Base-by-base conservation (phyloP, 768 basidiomycete genomes). In the Macrocybe gigantea region DNA sequence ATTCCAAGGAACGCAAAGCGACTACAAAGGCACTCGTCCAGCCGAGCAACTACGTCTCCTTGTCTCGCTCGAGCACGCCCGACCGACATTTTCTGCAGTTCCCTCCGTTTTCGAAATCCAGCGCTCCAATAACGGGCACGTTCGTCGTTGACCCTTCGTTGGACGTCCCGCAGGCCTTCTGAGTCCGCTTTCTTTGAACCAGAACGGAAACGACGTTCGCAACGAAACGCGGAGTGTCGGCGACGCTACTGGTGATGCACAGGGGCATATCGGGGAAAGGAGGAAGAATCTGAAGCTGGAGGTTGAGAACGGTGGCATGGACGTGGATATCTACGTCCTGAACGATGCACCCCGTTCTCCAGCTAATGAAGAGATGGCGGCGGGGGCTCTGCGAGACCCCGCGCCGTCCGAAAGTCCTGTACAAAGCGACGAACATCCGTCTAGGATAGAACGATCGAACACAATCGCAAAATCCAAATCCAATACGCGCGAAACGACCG, bases 121-220 rank as follows among this genome's bases (percentile, higher is more conserved):
- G 44, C 15, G 57, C 53, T 1, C 63, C 64, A 1, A 68, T 71
- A 42, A 68, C 58, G 14, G 70, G 68, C 10, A 49, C 57, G 11
- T 72, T 65, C 49, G 61, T 61, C 32, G 68, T 77, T 32, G 67
- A 77, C 41, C 73, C 75, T 0, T 63, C 60, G 40, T 60, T 77
- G 6, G 51, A 57, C 30, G 64, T 77, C 39, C 74, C 0, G 33
- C 64, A 5, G 57, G 62, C 10, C 45, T 75, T 31, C 54, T 77
- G 9, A 60, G 67, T 5, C 67, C 64, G 5, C 53, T 65, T 0
- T 30, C 45, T n/a, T 31, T 31, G 0, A 36, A 7, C 36, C 36
- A 34, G 3, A 48, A 45, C 43, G 49, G 43, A 1, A 68, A 68
- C 46, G 49, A 43, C 3, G 54, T 56, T 30, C 62, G 69, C 22